These are phyloP conservation scores for Zoysia matrella DNA, from an alignment of 202 grass and related monocot species.

Conservation along the genomic window DNA sequence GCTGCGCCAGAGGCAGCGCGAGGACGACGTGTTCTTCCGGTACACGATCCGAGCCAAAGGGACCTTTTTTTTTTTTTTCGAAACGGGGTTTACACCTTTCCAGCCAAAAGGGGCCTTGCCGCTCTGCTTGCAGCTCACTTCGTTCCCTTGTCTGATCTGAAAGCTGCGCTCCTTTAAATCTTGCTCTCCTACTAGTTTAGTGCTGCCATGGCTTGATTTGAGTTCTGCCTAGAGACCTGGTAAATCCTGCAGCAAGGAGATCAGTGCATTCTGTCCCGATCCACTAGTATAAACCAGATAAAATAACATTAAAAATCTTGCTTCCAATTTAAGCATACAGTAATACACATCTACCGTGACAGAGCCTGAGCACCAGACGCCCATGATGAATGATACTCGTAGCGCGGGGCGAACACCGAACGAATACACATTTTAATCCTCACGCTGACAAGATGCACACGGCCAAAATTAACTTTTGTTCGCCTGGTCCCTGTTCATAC, in stretches of 20 bases:
- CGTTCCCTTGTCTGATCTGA: background rate
- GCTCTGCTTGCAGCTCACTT: too few species aligned
- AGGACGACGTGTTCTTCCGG: too few species aligned
- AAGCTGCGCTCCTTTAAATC: background rate
- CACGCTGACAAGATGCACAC: too few species aligned
- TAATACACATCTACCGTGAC: background rate
- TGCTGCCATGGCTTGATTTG: background rate
- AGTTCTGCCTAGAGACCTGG: background rate
- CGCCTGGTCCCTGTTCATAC: conserved; percentile 23
- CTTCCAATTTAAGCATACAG: conserved; percentile 12
- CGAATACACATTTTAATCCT: background rate
- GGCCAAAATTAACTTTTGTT: background rate
- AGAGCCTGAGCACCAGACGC: background rate
- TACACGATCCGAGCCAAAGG: too few species aligned
- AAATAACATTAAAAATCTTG: background rate
- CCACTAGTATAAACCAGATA: too few species aligned
- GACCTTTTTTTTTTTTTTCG: too few species aligned
- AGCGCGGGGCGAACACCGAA: background rate
- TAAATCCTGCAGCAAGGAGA: background rate
- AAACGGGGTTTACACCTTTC: too few species aligned
- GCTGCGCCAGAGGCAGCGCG: too few species aligned
- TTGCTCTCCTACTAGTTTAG: background rate
- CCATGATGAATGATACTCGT: background rate
- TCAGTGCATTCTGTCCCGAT: too few species aligned
- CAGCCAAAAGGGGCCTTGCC: too few species aligned